Base-by-base conservation (phyloP, 139 green algal species). In the Chlorella sp. region DNA sequence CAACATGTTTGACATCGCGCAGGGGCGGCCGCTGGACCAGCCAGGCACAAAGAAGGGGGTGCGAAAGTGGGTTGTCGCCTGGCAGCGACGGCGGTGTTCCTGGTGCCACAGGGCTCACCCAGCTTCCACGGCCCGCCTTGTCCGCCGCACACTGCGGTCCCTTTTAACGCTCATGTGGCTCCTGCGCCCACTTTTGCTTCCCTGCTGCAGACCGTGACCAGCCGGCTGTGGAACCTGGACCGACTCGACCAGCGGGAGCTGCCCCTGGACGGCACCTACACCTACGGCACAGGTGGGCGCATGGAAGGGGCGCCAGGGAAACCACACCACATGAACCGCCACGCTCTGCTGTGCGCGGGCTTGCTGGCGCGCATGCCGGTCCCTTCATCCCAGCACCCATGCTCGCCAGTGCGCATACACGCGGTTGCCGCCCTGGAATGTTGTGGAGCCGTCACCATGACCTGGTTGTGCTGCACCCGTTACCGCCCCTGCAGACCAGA, bases 191-290 rank as follows among this genome's bases (percentile, higher is more conserved):
- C n/a, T n/a, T n/a, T n/a, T n/a, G n/a, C n/a, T n/a, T n/a, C n/a
- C n/a, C n/a, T 64, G 73, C 43, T 22, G 24, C 73, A 90, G 67
- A 73, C 67, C 20, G 19, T 91, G 30, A n/a, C 6, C 64, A 32
- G 40, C 60, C 34, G 40, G 68, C 85, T 86, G 80, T 96, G 92
- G 93, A 92, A 92, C 82, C 76, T 96, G 44, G 93, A 96, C 70
- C 85, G 93, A 0, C 54, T 96, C 4, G 93, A 96, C 85, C 93
- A 96, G 85, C 67, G 87, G 41, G 65, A 60, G 2, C 81, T 93
- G 54, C 94, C 94, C 0, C 88, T 96, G 69, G 87, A 96, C 62
- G 75, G 80, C 44, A 64, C 20, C 3, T 95, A 84, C 62, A 79
- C 41, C 38, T 87, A 80, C 34, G 75, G 82, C 51, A 69, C 72